phyloP scores from a whole-genome alignment of 805 yeast genomes.

The Tetrapisispora iriomotensis region DNA sequence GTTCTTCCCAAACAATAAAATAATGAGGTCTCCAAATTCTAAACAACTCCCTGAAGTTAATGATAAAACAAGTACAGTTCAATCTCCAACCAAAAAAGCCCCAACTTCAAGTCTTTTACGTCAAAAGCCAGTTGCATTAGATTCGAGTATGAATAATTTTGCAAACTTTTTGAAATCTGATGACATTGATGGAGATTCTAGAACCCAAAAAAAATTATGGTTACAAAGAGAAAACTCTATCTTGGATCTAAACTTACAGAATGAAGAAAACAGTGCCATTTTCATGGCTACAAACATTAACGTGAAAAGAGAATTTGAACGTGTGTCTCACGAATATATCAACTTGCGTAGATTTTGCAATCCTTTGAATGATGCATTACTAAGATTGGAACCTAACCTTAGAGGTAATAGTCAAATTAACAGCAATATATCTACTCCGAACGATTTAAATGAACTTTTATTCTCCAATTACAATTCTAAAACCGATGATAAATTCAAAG shows the following conservation, averaged over 20 bases:
- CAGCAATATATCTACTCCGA: background rate
- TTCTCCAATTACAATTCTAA: background rate
- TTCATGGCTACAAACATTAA: slow-evolving; percentile 43
- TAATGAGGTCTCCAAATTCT: background rate
- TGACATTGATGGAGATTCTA: slow-evolving; percentile 39
- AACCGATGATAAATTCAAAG: slow-evolving; percentile 1
- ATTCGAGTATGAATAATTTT: slow-evolving; percentile 27
- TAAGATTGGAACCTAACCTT: slow-evolving; percentile 33
- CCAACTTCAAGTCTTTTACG: too few species aligned
- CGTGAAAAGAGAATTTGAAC: slow-evolving; percentile 66
- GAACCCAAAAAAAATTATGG: slow-evolving; percentile 83
- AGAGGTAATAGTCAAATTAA: background rate
- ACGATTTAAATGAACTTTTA: background rate
- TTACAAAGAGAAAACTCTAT: slow-evolving; percentile 67
- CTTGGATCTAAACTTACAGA: slow-evolving; percentile 39
- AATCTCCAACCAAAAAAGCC: background rate
- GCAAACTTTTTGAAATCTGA: slow-evolving; percentile 33
- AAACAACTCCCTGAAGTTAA: background rate
- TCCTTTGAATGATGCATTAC: slow-evolving; percentile 57
- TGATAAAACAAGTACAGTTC: background rate
- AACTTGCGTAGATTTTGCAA: slow-evolving; percentile 60
- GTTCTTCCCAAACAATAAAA: slow-evolving; percentile 2
- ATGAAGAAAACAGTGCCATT: slow-evolving; percentile 18
- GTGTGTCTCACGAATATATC: slow-evolving; percentile 63
- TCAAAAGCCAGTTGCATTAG: background rate